Conservation (phyloP, 2,329 filamentous ascomycete species). For the Apiospora sp. region DNA sequence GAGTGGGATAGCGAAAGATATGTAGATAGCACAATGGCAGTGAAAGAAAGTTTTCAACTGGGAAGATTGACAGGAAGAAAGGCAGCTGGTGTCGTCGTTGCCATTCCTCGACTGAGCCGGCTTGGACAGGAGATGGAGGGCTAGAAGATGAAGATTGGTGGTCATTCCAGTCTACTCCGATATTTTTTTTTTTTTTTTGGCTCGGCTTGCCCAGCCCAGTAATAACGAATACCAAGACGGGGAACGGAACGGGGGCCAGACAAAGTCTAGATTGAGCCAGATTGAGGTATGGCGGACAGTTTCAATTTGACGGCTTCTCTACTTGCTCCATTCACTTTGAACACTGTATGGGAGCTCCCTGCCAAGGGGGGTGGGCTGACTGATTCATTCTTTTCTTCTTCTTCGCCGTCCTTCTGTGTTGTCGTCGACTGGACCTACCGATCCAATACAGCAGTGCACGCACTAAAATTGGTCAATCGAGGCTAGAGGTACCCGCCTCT, state of each 20-base stretch:
- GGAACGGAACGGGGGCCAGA: not conserved
- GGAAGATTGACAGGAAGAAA: not conserved
- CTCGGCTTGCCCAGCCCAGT: not conserved
- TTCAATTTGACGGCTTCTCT: not conserved
- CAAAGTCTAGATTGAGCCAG: not conserved
- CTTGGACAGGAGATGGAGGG: not conserved
- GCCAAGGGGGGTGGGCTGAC: not conserved
- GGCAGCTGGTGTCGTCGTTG: not conserved
- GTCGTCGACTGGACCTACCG: not conserved
- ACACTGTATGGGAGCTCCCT: slow-evolving; percentile 5
- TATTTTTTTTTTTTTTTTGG: slow-evolving; percentile 12
- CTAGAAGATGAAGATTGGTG: not conserved
- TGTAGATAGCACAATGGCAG: not conserved
- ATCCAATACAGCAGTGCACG: not conserved
- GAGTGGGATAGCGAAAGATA: not conserved
- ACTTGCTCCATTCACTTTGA: not conserved
- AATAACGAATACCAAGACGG: not conserved
- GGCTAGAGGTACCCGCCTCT: not conserved
- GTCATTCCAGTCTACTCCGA: not conserved
- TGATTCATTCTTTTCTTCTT: slow-evolving; percentile 8
- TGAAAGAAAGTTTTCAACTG: not conserved
- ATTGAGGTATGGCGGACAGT: not conserved
- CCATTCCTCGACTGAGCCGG: not conserved
- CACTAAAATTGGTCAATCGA: not conserved
- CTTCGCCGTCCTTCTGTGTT: not conserved